These are phyloP conservation scores for Fraxinus paxiana DNA, from an alignment of 305 asterid species.

Conservation along the genomic window DNA sequence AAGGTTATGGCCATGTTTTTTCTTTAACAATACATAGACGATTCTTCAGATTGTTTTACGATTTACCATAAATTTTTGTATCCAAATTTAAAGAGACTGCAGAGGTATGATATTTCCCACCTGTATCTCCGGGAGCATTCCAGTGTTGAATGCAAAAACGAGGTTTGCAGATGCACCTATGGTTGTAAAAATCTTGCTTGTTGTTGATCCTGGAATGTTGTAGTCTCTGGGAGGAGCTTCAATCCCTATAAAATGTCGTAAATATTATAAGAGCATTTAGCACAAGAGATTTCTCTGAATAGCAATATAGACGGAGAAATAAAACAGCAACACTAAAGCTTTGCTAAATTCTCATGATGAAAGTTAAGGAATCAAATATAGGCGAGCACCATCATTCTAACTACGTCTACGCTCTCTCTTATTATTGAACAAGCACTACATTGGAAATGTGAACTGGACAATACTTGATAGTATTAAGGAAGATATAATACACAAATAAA, in stretches of 20 bases:
- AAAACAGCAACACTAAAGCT: background rate
- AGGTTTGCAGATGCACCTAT: slow-evolving; percentile 80
- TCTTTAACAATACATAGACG: background rate
- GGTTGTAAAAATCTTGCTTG: slow-evolving; percentile 54
- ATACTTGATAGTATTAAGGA: background rate
- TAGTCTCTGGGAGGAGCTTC: slow-evolving; percentile 76
- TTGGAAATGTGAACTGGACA: background rate
- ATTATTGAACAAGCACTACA: background rate
- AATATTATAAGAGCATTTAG: background rate
- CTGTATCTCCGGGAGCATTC: slow-evolving; percentile 99
- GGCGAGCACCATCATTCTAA: background rate
- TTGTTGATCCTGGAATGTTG: slow-evolving; percentile 48
- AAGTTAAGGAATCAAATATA: background rate
- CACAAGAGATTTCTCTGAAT: background rate
- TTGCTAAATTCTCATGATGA: background rate
- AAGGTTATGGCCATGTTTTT: background rate
- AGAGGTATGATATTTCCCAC: slow-evolving; percentile 24
- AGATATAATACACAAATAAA: background rate
- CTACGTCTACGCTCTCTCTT: background rate
- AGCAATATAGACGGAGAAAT: background rate
- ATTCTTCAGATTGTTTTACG: background rate
- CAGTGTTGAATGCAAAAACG: slow-evolving; percentile 88
- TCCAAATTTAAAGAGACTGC: background rate
- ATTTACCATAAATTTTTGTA: background rate
- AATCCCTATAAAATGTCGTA: slow-evolving; percentile 43